A percentile compares a stretch with the other conserved stretches of the same genome.
phyloP scores from a whole-genome alignment of 805 yeast genomes.

The Saccharomycopsis sp. region DNA sequence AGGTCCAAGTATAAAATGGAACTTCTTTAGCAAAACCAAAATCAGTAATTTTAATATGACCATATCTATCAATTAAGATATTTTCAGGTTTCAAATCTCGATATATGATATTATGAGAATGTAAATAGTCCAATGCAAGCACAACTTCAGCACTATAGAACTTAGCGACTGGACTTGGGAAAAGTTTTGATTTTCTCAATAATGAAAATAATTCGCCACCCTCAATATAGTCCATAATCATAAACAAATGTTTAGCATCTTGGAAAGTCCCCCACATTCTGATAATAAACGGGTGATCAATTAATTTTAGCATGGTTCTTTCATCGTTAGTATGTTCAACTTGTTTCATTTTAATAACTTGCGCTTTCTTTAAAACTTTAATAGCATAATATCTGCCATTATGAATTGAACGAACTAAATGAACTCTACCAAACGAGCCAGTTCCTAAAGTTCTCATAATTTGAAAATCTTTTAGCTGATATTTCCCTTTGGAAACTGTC shows the following conservation, averaged over 20 bases:
- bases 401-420: slow-evolving; percentile 78
- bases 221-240: slow-evolving; percentile 96
- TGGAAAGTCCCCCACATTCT: slow-evolving; percentile 98
- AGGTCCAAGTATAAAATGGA: slow-evolving; percentile 83
- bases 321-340: slow-evolving; percentile 96
- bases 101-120: slow-evolving; percentile 76
- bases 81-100: slow-evolving; percentile 93
- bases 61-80: slow-evolving; percentile 77
- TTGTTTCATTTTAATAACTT: slow-evolving; percentile 88
- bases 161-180: slow-evolving; percentile 94
- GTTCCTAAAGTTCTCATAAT: slow-evolving; percentile 87
- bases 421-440: slow-evolving; percentile 94
- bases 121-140: slow-evolving; percentile 81
- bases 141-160: slow-evolving; percentile 91
- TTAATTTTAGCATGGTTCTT: slow-evolving; percentile 77
- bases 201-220: slow-evolving; percentile 91
- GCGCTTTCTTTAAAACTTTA: slow-evolving; percentile 79
- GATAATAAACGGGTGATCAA: slow-evolving; percentile 84
- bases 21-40: slow-evolving; percentile 95
- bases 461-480: slow-evolving; percentile 71
- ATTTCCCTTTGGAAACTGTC: slow-evolving; percentile 61
- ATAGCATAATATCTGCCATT: slow-evolving; percentile 92
- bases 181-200: slow-evolving; percentile 79
- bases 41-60: slow-evolving; percentile 88
- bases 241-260: slow-evolving; percentile 74